Conservation (phyloP, 2,329 filamentous ascomycete genomes). For the Exophiala sideris region DNA sequence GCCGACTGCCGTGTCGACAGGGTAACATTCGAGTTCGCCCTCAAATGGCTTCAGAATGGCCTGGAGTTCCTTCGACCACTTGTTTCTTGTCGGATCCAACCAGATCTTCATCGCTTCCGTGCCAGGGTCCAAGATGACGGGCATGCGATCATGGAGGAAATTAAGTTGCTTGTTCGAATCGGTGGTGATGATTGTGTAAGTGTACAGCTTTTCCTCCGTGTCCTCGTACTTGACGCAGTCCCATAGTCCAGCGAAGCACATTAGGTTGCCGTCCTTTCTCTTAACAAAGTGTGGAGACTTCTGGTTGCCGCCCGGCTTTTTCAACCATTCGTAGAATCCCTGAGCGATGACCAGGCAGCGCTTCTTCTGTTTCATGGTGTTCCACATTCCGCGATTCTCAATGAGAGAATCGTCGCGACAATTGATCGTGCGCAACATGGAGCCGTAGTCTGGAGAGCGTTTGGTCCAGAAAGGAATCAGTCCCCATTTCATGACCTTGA, state of each 20-base stretch:
- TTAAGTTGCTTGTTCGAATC: slow-evolving; percentile 75
- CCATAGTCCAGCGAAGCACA: slow-evolving; percentile 91
- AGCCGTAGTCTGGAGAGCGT: slow-evolving; percentile 70
- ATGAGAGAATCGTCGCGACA: slow-evolving; percentile 84
- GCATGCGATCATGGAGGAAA: slow-evolving; percentile 94
- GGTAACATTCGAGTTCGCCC: slow-evolving; percentile 78
- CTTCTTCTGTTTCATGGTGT: slow-evolving; percentile 82
- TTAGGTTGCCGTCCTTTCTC: slow-evolving; percentile 74
- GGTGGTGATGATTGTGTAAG: slow-evolving; percentile 93
- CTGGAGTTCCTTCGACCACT: slow-evolving; percentile 79
- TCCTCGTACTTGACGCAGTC: slow-evolving; percentile 81
- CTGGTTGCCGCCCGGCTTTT: slow-evolving; percentile 68
- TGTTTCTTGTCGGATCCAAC: slow-evolving; percentile 69
- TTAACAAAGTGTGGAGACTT: slow-evolving; percentile 83
- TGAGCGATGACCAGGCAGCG: slow-evolving; percentile 83
- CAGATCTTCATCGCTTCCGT: slow-evolving; percentile 68
- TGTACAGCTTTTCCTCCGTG: slow-evolving; percentile 70
- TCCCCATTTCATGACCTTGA: slow-evolving; percentile 96
- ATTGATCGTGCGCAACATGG: slow-evolving; percentile 86
- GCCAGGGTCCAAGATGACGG: slow-evolving; percentile 78
- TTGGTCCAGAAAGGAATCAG: slow-evolving; percentile 93
- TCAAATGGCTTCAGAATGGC: slow-evolving; percentile 72
- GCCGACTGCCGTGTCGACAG: slow-evolving; percentile 82
- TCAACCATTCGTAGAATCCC: slow-evolving; percentile 96
- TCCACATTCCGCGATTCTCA: slow-evolving; percentile 81